Evolutionary conservation across 2,329 filamentous ascomycete genomes (phyloP).

Genomic region (Metarhizium album): DNA sequence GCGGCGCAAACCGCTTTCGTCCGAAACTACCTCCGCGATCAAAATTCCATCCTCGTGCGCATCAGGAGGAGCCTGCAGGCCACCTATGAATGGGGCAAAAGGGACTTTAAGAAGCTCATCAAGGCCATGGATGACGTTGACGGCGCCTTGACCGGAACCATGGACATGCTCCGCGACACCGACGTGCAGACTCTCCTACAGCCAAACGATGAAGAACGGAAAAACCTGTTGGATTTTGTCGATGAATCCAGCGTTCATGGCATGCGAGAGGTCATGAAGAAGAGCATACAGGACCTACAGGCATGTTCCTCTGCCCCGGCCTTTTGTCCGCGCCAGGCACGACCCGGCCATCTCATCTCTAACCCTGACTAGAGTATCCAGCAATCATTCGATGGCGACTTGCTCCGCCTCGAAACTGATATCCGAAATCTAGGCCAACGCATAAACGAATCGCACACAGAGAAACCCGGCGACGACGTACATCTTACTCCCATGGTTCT

Average conservation of each 20-base stretch:
- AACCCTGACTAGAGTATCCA: slow-evolving; percentile 42
- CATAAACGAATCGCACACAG: slow-evolving; percentile 32
- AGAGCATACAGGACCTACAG: slow-evolving; percentile 60
- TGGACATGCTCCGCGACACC: slow-evolving; percentile 53
- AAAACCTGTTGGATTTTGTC: slow-evolving; percentile 64
- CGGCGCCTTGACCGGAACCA: slow-evolving; percentile 51
- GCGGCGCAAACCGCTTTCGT: slow-evolving; percentile 60
- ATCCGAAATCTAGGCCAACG: slow-evolving; percentile 53
- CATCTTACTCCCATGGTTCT: slow-evolving; percentile 37
- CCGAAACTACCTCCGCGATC: slow-evolving; percentile 47
- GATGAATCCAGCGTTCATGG: slow-evolving; percentile 59
- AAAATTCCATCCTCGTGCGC: slow-evolving; percentile 39
- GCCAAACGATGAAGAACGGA: slow-evolving; percentile 44
- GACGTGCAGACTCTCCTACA: slow-evolving; percentile 54
- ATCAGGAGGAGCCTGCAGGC: slow-evolving; percentile 40
- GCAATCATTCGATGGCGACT: slow-evolving; percentile 64
- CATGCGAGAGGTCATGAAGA: slow-evolving; percentile 56
- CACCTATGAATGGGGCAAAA: slow-evolving; percentile 47
- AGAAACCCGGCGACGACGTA: slow-evolving; percentile 21
- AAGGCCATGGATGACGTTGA: slow-evolving; percentile 57
- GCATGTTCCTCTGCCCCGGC: slow-evolving; percentile 23
- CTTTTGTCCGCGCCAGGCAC: slow-evolving; percentile 10
- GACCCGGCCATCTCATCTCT: not conserved
- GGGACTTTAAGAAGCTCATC: slow-evolving; percentile 51
- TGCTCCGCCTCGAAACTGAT: slow-evolving; percentile 65